Evolutionary conservation across 176 grass and related monocot genomes (phyloP).

Genomic region (Aegilops bicornis): DNA sequence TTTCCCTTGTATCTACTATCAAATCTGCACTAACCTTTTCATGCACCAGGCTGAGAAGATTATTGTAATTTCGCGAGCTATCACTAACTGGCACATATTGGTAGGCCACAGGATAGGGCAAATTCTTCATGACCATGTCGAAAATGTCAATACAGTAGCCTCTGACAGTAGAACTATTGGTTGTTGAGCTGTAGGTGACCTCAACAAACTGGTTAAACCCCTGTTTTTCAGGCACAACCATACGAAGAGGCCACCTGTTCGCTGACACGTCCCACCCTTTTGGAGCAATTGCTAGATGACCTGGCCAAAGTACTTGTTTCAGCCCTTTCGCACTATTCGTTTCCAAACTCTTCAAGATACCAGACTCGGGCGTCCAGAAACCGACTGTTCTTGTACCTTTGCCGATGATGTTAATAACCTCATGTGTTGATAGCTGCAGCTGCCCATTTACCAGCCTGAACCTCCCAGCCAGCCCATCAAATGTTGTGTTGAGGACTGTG

Average conservation of each 20-base stretch:
- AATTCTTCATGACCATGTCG: constrained; percentile 32
- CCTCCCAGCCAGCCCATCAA: constrained; percentile 51
- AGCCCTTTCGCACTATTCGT: constrained; percentile 1
- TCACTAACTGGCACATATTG: constrained; percentile 10
- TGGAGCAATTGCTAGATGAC: constrained; percentile 20
- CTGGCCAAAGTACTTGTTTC: constrained; percentile 56
- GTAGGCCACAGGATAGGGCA: constrained; percentile 52
- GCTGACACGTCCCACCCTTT: constrained; percentile 70
- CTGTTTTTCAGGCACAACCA: constrained; percentile 56
- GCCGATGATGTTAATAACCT: constrained; percentile 44
- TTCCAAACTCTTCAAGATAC: constrained; percentile 14
- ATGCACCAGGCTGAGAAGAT: constrained; percentile 28
- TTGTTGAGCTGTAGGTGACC: not conserved
- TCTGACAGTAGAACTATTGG: not conserved
- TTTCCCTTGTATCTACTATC: not conserved
- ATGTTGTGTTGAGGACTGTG: constrained; percentile 36
- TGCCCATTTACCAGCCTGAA: constrained; percentile 47
- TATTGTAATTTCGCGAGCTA: constrained; percentile 32
- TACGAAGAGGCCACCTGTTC: constrained; percentile 32
- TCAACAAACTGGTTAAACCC: constrained; percentile 69
- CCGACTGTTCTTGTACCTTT: constrained; percentile 45
- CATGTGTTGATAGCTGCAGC: constrained; percentile 33
- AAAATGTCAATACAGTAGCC: constrained; percentile 83
- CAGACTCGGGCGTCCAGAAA: constrained; percentile 52
- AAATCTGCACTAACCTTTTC: not conserved